Percentiles rank a stretch among this genome's conserved stretches.
Conservation (phyloP, 192 early-diverging fungal genomes). For the Coemansia sp. region DNA sequence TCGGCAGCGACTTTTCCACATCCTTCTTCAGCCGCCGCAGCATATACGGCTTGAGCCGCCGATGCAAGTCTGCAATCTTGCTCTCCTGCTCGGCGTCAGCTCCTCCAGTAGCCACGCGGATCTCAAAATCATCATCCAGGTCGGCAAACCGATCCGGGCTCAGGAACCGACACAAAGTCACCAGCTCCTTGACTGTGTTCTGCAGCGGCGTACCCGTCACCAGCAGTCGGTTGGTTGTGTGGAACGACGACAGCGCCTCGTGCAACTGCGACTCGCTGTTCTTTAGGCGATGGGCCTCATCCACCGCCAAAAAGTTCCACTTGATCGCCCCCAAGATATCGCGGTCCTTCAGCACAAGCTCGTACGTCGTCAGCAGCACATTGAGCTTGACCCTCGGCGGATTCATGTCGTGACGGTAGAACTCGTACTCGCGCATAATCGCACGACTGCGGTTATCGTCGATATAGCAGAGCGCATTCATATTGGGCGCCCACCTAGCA, state of each 20-base stretch:
- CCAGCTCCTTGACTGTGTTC: slow-evolving; percentile 94
- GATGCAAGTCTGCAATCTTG: slow-evolving; percentile 86
- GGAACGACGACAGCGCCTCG: slow-evolving; percentile 84
- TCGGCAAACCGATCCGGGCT: slow-evolving; percentile 89
- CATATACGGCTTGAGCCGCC: slow-evolving; percentile 85
- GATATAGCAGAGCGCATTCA: slow-evolving; percentile 90
- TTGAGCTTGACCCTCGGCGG: slow-evolving; percentile 77
- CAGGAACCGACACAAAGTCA: slow-evolving; percentile 88
- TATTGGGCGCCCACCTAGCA: slow-evolving; percentile 89
- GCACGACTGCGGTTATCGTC: slow-evolving; percentile 80
- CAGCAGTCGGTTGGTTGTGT: slow-evolving; percentile 86
- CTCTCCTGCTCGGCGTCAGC: slow-evolving; percentile 67
- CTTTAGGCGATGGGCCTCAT: slow-evolving; percentile 98
- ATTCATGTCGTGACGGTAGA: slow-evolving; percentile 63
- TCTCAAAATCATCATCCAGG: slow-evolving; percentile 78
- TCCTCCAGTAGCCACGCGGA: slow-evolving; percentile 57
- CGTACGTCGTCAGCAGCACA: slow-evolving; percentile 93
- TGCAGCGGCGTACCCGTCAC: slow-evolving; percentile 99
- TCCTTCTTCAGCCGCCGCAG: slow-evolving; percentile 96
- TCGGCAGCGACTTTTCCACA: slow-evolving; percentile 95
- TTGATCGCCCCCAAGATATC: slow-evolving; percentile 75
- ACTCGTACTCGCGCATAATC: slow-evolving; percentile 94
- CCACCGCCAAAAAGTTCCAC: slow-evolving; percentile 94
- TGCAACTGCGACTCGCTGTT: slow-evolving; percentile 94
- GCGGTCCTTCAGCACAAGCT: slow-evolving; percentile 91